These are phyloP conservation scores for Cercophora sp. DNA, from an alignment of 495 filamentous ascomycete species.

Conservation along the genomic window DNA sequence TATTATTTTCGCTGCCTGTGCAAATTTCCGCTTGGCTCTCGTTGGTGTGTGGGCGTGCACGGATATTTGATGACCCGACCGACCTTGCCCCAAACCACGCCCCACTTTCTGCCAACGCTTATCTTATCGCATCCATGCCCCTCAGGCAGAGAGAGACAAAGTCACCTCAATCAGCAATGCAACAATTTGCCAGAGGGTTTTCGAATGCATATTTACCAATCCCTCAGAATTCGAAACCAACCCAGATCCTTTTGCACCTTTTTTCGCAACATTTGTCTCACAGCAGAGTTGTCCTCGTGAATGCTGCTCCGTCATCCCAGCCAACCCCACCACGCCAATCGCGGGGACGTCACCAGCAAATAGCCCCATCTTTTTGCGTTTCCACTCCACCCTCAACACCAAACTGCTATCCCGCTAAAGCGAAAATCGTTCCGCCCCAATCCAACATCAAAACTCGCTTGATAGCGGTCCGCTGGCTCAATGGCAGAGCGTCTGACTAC, in stretches of 20 bases:
- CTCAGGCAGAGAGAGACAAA: too few relatives aligned
- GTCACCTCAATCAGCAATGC: too few relatives aligned
- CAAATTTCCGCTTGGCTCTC: constrained; percentile 30
- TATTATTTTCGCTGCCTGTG: constrained; percentile 19
- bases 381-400: neutral
- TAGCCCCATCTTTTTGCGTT: neutral
- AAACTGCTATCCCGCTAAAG: too few relatives aligned
- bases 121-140: neutral
- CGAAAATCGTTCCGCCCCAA: neutral
- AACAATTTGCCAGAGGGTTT: too few relatives aligned
- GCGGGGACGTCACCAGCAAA: neutral
- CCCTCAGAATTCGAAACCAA: too few relatives aligned
- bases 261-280: too few relatives aligned
- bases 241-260: too few relatives aligned
- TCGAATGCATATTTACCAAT: too few relatives aligned
- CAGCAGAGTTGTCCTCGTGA: neutral
- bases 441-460: neutral
- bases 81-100: constrained; percentile 7
- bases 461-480: constrained; percentile 9
- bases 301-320: neutral
- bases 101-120: neutral
- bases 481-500: constrained; percentile 16
- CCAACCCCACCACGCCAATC: neutral
- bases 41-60: constrained; percentile 25
- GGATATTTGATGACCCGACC: constrained; percentile 27